Base-by-base conservation (phyloP, 352 stramenopile species). In the Phytophthora sp. region DNA sequence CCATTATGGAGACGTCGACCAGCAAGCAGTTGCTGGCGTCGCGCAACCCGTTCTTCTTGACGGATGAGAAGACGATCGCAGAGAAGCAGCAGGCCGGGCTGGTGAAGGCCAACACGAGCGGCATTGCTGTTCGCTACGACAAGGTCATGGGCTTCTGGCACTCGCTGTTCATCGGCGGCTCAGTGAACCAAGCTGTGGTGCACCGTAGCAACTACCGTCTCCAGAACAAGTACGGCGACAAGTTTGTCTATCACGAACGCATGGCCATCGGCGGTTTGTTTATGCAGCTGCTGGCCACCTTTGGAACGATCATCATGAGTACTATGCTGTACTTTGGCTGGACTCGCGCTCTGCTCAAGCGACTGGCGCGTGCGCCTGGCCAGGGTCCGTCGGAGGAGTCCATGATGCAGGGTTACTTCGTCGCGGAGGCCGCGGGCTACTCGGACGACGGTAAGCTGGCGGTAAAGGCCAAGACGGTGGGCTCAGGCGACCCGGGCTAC, bases 131-230 rank as follows among this genome's bases (percentile, higher is more conserved):
- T 15, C 71, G 74, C 9, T 96, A 86, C 63, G 85, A 91, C 39
- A 81, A 93, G 69, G 75, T 84, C 56, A 63, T 95, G 27, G 42
- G 78, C 57, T 75, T 64, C 11, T 91, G 76, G 80, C 82, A 85
- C 53, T 80, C 80, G 26, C 20, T 81, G 23, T 98, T 97, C 65
- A 66, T 97, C 36, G 93, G 96, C 66, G 76, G 72, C 0, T 69
- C 57, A 1, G 79, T 95, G 47, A 97, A 98, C 66, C 76, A 88
- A 30, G 79, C 82, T 6, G 52, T 95, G 29, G 88, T 98, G 16
- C 83, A 91, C 66, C 82, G 84, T 41, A 85, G 65, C 54, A 93
- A 93, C 69, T 78, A 74, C 46, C 63, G 89, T 7, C 71, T 88
- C 20, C 61, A 79, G 18, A 66, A 75, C 49, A 69, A 69, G 27